Base-by-base conservation (phyloP, 371 early-diverging fungal genomes). In the Actinomortierella ambigua region DNA sequence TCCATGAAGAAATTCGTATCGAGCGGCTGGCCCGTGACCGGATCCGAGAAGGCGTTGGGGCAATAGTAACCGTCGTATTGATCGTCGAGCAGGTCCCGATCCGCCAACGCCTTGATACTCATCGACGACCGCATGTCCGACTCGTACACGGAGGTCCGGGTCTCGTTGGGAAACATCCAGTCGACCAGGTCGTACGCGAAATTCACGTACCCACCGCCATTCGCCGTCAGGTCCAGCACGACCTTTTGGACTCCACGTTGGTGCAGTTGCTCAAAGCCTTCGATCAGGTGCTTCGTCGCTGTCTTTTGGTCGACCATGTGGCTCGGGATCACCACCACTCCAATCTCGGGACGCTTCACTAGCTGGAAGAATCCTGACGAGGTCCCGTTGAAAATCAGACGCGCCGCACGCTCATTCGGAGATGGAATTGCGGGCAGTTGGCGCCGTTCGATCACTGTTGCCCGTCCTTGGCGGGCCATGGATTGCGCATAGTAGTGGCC, bases 141-240 rank as follows among this genome's bases (percentile, higher is more conserved):
- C 24, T 48, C 41, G 48, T 71, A 71, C 15, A 71, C 66, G 0
- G 71, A 65, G 1, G 70, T 51, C 8, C 14, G n/a, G 49, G 60
- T 34, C 20, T 11, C 20, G n/a, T 61, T n/a, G 0, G 70, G 70
- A 29, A 70, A 70, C 65, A 70, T 61, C 65, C 65, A 70, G 22
- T 70, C 70, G 2, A 70, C 65, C 6, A 70, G 62, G 20, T 70
- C 70, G 59, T 69, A 69, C 17, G 69, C 69, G 22, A 69, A 69
- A n/a, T 50, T 63, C 17, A 69, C 69, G 26, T 69, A 69, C 6
- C 70, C 70, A 29, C 70, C 70, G 7, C 70, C 70, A 28, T 70
- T 70, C 17, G 29, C 40, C 1, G 70, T 61, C 51, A 70, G n/a
- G 39, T 70, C 70, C 34, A 70, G 41, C 42, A 70, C 65, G 0